These are phyloP conservation scores for Diospyros kaki DNA, from an alignment of 148 eudicot species.

Conservation along the genomic window DNA sequence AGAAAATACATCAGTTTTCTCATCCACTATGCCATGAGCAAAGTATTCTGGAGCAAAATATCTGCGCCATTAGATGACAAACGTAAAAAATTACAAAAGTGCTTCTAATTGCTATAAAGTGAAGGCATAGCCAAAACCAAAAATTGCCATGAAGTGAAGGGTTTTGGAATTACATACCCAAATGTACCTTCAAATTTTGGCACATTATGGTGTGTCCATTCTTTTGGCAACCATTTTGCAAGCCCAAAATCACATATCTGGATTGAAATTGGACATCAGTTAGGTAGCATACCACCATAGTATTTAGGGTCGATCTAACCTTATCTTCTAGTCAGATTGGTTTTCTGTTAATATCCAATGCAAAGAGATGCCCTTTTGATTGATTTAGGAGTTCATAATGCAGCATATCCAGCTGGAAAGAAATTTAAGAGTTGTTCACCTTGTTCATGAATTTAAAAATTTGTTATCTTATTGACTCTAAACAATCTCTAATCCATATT, in stretches of 20 bases:
- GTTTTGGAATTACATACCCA: slow-evolving; percentile 40
- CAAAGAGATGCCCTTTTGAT: too few species aligned
- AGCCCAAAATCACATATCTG: slow-evolving; percentile 91
- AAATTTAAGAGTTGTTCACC: too few species aligned
- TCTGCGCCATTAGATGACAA: slow-evolving; percentile 32
- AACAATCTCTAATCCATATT: too few species aligned
- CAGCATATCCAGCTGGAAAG: too few species aligned
- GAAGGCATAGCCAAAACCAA: neutral
- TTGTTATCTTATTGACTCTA: too few species aligned
- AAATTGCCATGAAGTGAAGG: neutral
- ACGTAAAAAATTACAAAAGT: neutral
- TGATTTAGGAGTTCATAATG: too few species aligned
- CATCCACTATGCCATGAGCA: slow-evolving; percentile 93
- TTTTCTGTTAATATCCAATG: too few species aligned
- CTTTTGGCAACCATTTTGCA: slow-evolving; percentile 94
- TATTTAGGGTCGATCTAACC: too few species aligned
- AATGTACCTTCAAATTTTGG: slow-evolving; percentile 87
- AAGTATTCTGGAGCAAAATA: slow-evolving; percentile 97
- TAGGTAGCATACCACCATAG: too few species aligned
- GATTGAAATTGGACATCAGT: too few species aligned
- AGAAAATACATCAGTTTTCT: slow-evolving; percentile 94
- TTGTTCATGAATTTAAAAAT: too few species aligned
- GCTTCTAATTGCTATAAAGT: neutral
- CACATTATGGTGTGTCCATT: slow-evolving; percentile 84
- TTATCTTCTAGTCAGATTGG: too few species aligned